Percentiles rank a stretch among this genome's conserved stretches.
phyloP scores from a whole-genome alignment of 495 filamentous ascomycete species.

The Physcia stellaris region DNA sequence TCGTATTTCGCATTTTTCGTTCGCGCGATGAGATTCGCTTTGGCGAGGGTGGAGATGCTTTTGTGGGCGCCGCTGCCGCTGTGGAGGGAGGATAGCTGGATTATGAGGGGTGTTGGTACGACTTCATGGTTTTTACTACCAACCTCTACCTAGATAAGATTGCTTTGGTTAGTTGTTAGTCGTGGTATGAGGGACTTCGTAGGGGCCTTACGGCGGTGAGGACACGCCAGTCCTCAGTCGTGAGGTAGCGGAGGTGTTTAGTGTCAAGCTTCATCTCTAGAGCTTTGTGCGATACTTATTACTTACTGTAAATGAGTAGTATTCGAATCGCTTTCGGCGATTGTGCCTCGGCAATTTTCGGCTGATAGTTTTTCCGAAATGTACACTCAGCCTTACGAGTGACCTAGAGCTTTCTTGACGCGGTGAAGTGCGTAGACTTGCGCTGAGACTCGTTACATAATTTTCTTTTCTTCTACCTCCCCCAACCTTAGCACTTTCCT shows the following conservation, averaged over 20 bases:
- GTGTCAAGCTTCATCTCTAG: constrained; percentile 79
- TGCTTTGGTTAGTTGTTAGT: constrained; percentile 22
- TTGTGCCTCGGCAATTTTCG: too few relatives aligned
- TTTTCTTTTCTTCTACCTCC: too few relatives aligned
- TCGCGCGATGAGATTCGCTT: constrained; percentile 79
- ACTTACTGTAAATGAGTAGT: too few relatives aligned
- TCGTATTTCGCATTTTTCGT: constrained; percentile 96
- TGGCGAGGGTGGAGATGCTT: constrained; percentile 79
- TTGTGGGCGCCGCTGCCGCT: constrained; percentile 76
- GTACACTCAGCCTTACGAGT: too few relatives aligned
- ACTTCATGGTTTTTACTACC: constrained; percentile 95
- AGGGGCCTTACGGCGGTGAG: constrained; percentile 63
- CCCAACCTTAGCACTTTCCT: too few relatives aligned
- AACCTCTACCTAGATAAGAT: constrained; percentile 59
- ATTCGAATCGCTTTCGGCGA: too few relatives aligned
- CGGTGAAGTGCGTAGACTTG: too few relatives aligned
- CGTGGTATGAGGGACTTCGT: constrained; percentile 16
- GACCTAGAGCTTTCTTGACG: too few relatives aligned
- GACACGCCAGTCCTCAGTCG: constrained; percentile 85
- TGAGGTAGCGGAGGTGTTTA: constrained; percentile 80
- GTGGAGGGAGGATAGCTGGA: constrained; percentile 65
- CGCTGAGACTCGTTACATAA: too few relatives aligned
- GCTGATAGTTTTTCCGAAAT: too few relatives aligned
- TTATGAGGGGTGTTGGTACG: constrained; percentile 81
- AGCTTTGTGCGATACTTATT: neutral